Evolutionary conservation across 345 rosid species (phyloP).

Genomic region (Microthlaspi erraticum): DNA sequence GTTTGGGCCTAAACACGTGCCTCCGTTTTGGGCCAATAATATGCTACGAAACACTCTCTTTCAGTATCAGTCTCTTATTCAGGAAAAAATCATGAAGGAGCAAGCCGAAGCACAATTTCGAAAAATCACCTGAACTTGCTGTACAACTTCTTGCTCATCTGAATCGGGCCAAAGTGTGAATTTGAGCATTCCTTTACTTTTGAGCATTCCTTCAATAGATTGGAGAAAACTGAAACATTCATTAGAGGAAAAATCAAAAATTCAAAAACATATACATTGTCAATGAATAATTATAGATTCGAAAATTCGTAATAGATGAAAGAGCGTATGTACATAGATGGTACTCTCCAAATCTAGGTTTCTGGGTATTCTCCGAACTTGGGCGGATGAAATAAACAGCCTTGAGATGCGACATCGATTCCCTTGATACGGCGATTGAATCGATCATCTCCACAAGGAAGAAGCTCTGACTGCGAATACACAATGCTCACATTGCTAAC

Average conservation of each 20-base stretch:
- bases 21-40: too few relatives aligned
- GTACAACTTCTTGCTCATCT: conserved; percentile 94
- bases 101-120: neutral
- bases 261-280: conserved; percentile 8
- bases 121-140: conserved; percentile 86
- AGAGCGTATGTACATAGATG: conserved; percentile 66
- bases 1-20: too few relatives aligned
- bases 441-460: conserved; percentile 91
- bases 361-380: conserved; percentile 81
- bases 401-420: conserved; percentile 93
- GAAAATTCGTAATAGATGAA: neutral
- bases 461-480: conserved; percentile 94
- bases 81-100: neutral
- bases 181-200: too few relatives aligned
- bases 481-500: conserved; percentile 89
- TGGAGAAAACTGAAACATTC: conserved; percentile 86
- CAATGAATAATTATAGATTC: conserved; percentile 16
- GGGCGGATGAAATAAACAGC: conserved; percentile 94
- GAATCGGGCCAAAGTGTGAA: conserved; percentile 97
- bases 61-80: neutral
- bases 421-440: conserved; percentile 77
- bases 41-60: conserved; percentile 12
- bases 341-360: conserved; percentile 91
- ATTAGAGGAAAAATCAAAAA: too few relatives aligned
- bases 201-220: conserved; percentile 92